Percentiles rank a stretch among this genome's conserved stretches.
Conservation (phyloP, 768 basidiomycete species). For the Mycena pura region DNA sequence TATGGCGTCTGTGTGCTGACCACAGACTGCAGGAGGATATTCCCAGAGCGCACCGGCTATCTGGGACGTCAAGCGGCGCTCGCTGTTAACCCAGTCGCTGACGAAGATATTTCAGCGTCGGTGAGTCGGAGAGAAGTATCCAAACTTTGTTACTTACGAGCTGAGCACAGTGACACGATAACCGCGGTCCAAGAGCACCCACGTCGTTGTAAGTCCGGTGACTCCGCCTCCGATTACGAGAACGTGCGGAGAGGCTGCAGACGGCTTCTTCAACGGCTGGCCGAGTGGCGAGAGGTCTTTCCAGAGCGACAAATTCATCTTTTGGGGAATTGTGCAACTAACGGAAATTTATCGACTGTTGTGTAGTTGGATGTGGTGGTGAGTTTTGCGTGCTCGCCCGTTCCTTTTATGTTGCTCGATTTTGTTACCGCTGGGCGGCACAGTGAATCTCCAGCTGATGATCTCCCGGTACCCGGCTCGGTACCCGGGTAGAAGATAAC, state of each 20-base stretch:
- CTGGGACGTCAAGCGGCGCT: constrained; percentile 1
- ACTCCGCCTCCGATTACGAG: constrained; percentile 10
- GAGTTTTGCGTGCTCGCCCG: too few relatives aligned
- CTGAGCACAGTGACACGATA: constrained; percentile 43
- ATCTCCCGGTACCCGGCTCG: too few relatives aligned
- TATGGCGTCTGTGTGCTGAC: constrained; percentile 43
- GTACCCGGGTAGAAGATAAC: too few relatives aligned
- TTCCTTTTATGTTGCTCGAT: too few relatives aligned
- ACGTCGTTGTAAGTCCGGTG: constrained; percentile 29
- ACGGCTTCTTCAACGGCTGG: background rate
- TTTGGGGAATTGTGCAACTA: too few relatives aligned
- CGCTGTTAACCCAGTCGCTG: background rate
- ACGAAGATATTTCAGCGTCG: background rate
- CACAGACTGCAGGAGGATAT: constrained; percentile 47
- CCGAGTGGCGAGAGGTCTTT: background rate
- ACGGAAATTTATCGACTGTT: too few relatives aligned
- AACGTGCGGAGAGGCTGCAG: background rate
- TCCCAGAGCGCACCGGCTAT: constrained; percentile 38
- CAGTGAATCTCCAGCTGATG: too few relatives aligned
- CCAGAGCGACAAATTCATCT: constrained; percentile 2
- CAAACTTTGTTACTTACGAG: too few relatives aligned
- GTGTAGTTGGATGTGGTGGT: too few relatives aligned
- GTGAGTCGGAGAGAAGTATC: constrained; percentile 32
- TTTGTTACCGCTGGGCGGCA: too few relatives aligned
- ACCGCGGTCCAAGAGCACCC: constrained; percentile 44